phyloP scores from a whole-genome alignment of 2,329 filamentous ascomycete species.

The Curvularia eragrostidis region DNA sequence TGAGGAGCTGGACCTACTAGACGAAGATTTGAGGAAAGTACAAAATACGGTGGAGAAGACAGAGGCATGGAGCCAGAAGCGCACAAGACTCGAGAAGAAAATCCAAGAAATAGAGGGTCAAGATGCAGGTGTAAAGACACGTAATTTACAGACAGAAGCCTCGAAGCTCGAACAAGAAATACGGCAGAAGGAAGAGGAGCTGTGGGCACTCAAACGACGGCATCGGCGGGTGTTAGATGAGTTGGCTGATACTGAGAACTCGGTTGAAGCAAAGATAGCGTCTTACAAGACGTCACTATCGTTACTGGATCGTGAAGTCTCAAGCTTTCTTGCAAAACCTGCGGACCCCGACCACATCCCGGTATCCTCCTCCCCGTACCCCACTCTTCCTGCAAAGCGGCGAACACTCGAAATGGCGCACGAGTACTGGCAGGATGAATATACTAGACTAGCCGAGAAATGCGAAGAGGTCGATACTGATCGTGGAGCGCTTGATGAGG shows the following conservation, averaged over 20 bases:
- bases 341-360: slow-evolving; percentile 49
- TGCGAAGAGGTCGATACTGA: slow-evolving; percentile 67
- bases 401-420: slow-evolving; percentile 74
- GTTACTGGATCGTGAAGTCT: slow-evolving; percentile 69
- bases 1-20: slow-evolving; percentile 70
- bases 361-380: slow-evolving; percentile 56
- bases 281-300: slow-evolving; percentile 72
- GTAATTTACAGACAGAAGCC: slow-evolving; percentile 59
- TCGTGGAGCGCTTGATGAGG: slow-evolving; percentile 69
- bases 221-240: slow-evolving; percentile 66
- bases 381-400: slow-evolving; percentile 67
- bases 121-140: slow-evolving; percentile 64
- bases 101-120: slow-evolving; percentile 63
- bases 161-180: slow-evolving; percentile 68
- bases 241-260: slow-evolving; percentile 69
- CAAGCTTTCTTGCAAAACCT: slow-evolving; percentile 64
- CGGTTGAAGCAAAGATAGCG: slow-evolving; percentile 72
- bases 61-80: slow-evolving; percentile 64
- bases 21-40: slow-evolving; percentile 63
- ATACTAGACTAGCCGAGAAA: slow-evolving; percentile 62
- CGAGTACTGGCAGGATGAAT: slow-evolving; percentile 73
- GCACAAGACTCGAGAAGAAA: slow-evolving; percentile 62
- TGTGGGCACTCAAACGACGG: slow-evolving; percentile 66
- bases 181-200: slow-evolving; percentile 67
- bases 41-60: slow-evolving; percentile 66